These are phyloP conservation scores for Plasmodium berghei DNA, from an alignment of 169 alveolate species.

Conservation along the genomic window DNA sequence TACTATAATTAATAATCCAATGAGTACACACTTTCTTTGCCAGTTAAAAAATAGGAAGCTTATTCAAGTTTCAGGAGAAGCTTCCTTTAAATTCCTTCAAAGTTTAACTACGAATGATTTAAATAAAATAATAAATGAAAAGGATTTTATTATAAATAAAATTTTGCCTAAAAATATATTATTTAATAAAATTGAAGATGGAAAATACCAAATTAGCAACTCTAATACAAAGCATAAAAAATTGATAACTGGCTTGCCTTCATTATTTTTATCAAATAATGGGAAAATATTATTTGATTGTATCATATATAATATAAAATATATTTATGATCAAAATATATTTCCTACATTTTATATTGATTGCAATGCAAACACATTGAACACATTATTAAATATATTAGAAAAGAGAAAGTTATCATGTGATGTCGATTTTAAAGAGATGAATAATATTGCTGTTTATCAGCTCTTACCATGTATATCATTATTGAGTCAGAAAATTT, in stretches of 20 bases:
- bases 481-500: neutral
- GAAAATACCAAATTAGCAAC: constrained; percentile 14
- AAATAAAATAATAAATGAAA: constrained; percentile 43
- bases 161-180: constrained; percentile 42
- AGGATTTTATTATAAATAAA: constrained; percentile 32
- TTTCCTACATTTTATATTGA: constrained; percentile 55
- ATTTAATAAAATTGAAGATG: constrained; percentile 19
- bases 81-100: constrained; percentile 82
- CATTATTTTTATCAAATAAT: constrained; percentile 79
- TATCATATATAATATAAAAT: constrained; percentile 62
- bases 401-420: constrained; percentile 59
- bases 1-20: constrained; percentile 9
- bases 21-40: constrained; percentile 62
- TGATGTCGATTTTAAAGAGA: constrained; percentile 45
- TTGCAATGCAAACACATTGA: constrained; percentile 20
- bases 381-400: constrained; percentile 19
- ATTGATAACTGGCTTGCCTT: constrained; percentile 37
- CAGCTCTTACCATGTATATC: constrained; percentile 36
- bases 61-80: constrained; percentile 78
- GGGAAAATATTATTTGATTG: constrained; percentile 83
- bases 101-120: constrained; percentile 81
- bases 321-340: constrained; percentile 18
- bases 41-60: constrained; percentile 76
- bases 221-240: constrained; percentile 25
- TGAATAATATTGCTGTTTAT: constrained; percentile 32